phyloP scores from a whole-genome alignment of 2,329 filamentous ascomycete genomes.

The Aspergillus awamori region DNA sequence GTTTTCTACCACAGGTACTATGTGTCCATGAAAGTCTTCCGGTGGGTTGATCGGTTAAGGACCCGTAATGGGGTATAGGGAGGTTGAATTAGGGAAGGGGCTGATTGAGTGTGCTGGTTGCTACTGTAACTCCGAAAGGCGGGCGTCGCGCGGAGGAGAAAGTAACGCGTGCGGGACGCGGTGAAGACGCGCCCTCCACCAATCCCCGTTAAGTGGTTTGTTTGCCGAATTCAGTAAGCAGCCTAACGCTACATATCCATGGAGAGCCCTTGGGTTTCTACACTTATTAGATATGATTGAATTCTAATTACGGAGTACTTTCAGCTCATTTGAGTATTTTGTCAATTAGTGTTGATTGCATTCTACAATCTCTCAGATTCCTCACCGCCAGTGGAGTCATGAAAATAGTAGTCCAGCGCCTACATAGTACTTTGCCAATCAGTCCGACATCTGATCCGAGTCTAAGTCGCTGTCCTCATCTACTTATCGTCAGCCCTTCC shows the following conservation, averaged over 20 bases:
- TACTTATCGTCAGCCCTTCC: constrained; percentile 1
- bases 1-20: constrained; percentile 1
- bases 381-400: neutral
- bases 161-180: constrained; percentile 28
- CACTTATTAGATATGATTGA: neutral
- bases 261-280: neutral
- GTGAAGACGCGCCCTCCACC: constrained; percentile 26
- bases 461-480: constrained; percentile 28
- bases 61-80: neutral
- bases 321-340: neutral
- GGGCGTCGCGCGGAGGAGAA: constrained; percentile 21
- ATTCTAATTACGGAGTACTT: neutral
- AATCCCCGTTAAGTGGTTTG: constrained; percentile 29
- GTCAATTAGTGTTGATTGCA: neutral
- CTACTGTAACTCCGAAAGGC: constrained; percentile 8
- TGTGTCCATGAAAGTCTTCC: constrained; percentile 8
- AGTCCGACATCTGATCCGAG: constrained; percentile 17
- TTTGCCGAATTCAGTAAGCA: neutral
- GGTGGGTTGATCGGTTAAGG: neutral
- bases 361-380: neutral
- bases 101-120: constrained; percentile 4
- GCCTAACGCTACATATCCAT: neutral
- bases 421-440: neutral
- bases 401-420: no score
- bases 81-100: constrained; percentile 19